These are phyloP conservation scores for Paxillus rubicundulus DNA, from an alignment of 768 basidiomycete genomes.

Conservation along the genomic window DNA sequence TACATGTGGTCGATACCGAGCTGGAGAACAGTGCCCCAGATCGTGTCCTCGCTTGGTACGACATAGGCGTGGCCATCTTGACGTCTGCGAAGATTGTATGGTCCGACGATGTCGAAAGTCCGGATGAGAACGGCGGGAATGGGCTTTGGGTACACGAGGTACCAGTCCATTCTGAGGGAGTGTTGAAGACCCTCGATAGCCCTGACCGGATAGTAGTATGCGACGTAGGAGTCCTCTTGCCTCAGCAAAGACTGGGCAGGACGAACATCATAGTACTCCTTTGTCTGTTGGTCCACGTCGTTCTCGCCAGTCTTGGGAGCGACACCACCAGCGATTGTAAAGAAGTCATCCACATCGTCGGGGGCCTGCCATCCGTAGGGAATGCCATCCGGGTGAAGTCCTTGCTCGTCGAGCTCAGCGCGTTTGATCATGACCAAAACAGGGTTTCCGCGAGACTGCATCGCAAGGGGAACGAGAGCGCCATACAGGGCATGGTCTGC, in stretches of 20 bases:
- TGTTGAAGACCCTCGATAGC: slow-evolving; percentile 11
- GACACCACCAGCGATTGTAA: background rate
- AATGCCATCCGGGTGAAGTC: background rate
- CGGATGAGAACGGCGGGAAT: slow-evolving; percentile 23
- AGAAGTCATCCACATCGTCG: background rate
- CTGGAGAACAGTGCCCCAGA: slow-evolving; percentile 12
- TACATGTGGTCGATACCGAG: slow-evolving; percentile 13
- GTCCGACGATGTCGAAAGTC: slow-evolving; percentile 13
- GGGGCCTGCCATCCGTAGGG: background rate
- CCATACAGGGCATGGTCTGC: too few species aligned
- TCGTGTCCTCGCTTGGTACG: slow-evolving; percentile 7
- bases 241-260: background rate
- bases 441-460: background rate
- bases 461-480: background rate
- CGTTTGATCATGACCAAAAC: slow-evolving; percentile 1
- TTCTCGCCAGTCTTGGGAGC: slow-evolving; percentile 7
- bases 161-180: slow-evolving; percentile 6
- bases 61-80: slow-evolving; percentile 5
- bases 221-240: background rate
- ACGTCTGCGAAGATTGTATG: background rate
- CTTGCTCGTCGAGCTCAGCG: background rate
- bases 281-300: slow-evolving; percentile 1
- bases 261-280: slow-evolving; percentile 6
- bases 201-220: slow-evolving; percentile 8
- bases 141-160: slow-evolving; percentile 13